phyloP scores from a whole-genome alignment of 2,329 filamentous ascomycete genomes.

The Fusarium citri region DNA sequence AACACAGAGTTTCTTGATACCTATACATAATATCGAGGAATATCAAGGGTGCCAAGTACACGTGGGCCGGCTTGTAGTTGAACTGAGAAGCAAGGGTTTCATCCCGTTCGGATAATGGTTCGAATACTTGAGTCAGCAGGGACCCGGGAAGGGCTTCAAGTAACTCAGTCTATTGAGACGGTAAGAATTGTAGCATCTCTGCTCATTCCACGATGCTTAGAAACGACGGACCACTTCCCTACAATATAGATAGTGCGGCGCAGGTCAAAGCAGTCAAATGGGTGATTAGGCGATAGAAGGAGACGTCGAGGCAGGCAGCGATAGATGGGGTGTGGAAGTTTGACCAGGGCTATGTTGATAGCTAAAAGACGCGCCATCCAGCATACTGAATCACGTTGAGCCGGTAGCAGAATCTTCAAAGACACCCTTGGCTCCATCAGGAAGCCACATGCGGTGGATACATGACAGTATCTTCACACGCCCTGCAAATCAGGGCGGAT shows the following conservation, averaged over 20 bases:
- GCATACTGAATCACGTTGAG: conserved; percentile 56
- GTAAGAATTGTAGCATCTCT: background rate
- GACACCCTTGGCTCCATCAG: conserved; percentile 26
- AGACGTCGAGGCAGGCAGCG: background rate
- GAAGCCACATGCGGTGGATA: conserved; percentile 25
- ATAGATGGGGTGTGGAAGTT: background rate
- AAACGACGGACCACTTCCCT: background rate
- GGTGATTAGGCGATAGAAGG: background rate
- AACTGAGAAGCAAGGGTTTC: conserved; percentile 43
- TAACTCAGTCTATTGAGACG: conserved; percentile 50
- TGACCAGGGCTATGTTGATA: background rate
- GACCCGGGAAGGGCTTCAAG: conserved; percentile 45
- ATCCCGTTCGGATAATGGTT: conserved; percentile 54
- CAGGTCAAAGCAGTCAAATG: background rate
- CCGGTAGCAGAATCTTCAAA: conserved; percentile 36
- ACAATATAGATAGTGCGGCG: background rate
- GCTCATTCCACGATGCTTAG: background rate
- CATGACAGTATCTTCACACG: conserved; percentile 21
- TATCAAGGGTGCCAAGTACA: background rate
- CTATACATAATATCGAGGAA: conserved; percentile 42
- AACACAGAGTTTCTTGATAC: conserved; percentile 48
- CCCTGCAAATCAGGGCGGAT: conserved; percentile 25
- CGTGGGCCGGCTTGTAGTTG: background rate
- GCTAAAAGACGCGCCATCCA: conserved; percentile 38
- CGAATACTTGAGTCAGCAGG: conserved; percentile 44